Evolutionary conservation across 805 yeast species (phyloP), one percentile per base, ranked within the genome.

Genomic region (Saturnispora quitensis): DNA sequence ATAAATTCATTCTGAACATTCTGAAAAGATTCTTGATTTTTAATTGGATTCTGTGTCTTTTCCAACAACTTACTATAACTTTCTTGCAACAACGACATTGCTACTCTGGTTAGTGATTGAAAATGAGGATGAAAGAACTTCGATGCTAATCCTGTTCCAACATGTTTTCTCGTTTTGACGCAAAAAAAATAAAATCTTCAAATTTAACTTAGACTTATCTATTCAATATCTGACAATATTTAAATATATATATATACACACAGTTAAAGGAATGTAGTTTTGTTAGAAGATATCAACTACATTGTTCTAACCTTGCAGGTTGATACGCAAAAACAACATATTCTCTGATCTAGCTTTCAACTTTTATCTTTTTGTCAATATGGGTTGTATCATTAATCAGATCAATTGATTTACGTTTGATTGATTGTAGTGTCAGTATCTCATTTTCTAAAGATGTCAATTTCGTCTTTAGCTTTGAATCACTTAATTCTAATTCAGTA

Each of bases 401-500:
- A 18, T 43, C 45, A 43, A 27, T 28, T 5, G 34, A 27, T 27
- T 43, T 27, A 27, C 45, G 31, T 38, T 38, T 38, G 13, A 25
- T 8, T n/a, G 38, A 15, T 44, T 18, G 20, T 44, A 44, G n/a
- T 28, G 24, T 17, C 5, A 33, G n/a, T 7, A 44, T 25, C 18
- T 28, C 38, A 25, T 18, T 44, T 44, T 28, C 40, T 46, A 46
- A 36, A 18, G 18, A 15, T 24, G 38, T 51, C 52, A 25, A 81
- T 50, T 81, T 66, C 51, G 75, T 70, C 54, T 79, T 72, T 0
- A 79, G 75, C 5, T 81, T 82, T 53, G 68, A 73, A 60, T 78
- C 83, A 76, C 74, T 71, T 20, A 80, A 81, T 68, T 91, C 97
- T 56, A 91, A 73, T 63, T 91, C 96, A 65, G 77, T 73, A 43